Conservation (phyloP, 163 green algal species). For the Scenedesmus sp. region DNA sequence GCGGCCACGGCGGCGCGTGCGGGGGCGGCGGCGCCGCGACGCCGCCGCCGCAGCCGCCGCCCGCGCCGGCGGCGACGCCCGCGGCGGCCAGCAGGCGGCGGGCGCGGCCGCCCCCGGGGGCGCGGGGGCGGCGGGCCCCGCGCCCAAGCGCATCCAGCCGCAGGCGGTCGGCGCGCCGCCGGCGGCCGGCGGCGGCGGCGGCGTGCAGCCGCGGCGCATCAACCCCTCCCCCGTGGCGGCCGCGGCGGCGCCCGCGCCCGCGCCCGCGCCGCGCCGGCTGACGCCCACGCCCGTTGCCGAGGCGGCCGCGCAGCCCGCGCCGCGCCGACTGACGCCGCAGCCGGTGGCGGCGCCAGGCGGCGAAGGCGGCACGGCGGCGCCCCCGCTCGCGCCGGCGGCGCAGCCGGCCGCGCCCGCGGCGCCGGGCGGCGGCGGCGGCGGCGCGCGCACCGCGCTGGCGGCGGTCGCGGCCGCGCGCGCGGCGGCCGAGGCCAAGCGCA, state of each 20-base stretch:
- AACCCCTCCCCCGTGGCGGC: not conserved
- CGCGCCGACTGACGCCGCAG: not conserved
- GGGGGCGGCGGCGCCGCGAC: not conserved
- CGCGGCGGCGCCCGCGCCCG: constrained; percentile 1
- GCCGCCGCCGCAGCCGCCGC: constrained; percentile 7
- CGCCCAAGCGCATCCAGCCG: constrained; percentile 26
- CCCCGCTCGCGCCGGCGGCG: not conserved
- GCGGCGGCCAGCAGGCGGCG: constrained; percentile 4
- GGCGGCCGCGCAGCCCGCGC: not conserved
- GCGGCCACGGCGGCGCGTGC: constrained; percentile 12
- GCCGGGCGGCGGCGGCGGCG: too few relatives aligned
- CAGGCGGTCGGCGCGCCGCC: not conserved
- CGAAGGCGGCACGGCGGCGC: not conserved
- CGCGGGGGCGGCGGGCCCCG: not conserved
- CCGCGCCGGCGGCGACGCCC: not conserved
- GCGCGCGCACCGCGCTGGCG: too few relatives aligned
- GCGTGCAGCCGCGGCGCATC: not conserved
- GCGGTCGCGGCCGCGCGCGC: too few relatives aligned
- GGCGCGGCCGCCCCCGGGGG: too few relatives aligned
- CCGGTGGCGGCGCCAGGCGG: not conserved
- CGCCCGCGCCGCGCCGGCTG: not conserved
- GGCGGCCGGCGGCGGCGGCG: not conserved
- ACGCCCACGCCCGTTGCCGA: not conserved
- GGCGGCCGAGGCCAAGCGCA: too few relatives aligned
- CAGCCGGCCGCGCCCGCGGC: not conserved